phyloP scores from a whole-genome alignment of 495 filamentous ascomycete species.

The Clavariopsis aquatica region DNA sequence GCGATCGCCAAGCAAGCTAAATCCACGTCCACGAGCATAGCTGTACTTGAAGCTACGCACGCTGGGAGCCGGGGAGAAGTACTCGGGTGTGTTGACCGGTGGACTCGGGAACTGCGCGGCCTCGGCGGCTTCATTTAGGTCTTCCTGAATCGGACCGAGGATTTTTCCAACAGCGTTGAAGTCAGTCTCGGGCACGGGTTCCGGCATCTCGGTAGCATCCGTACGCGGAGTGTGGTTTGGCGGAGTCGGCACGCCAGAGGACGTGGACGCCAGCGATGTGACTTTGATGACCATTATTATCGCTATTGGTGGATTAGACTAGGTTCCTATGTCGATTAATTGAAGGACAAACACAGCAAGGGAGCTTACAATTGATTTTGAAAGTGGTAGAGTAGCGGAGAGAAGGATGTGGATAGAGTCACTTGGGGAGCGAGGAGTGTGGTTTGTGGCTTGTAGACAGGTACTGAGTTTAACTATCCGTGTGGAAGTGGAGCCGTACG shows the following conservation, averaged over 20 bases:
- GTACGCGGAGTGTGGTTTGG: constrained; percentile 20
- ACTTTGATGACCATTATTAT: constrained; percentile 10
- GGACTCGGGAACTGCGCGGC: constrained; percentile 25
- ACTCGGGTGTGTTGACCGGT: constrained; percentile 33
- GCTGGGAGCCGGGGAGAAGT: constrained; percentile 18
- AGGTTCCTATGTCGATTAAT: background rate
- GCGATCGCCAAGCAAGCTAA: constrained; percentile 18
- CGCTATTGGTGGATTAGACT: background rate
- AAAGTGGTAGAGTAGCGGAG: too few species aligned
- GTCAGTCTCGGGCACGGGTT: background rate
- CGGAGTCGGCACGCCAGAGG: constrained; percentile 13
- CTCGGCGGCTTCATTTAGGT: constrained; percentile 26
- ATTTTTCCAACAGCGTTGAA: constrained; percentile 18
- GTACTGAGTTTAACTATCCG: too few species aligned
- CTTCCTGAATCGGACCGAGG: constrained; percentile 24
- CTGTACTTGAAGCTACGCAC: constrained; percentile 1
- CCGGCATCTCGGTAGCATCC: constrained; percentile 1
- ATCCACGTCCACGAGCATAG: constrained; percentile 11
- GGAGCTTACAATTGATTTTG: too few species aligned
- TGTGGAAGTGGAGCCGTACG: too few species aligned
- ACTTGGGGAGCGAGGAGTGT: background rate
- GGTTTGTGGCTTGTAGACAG: too few species aligned
- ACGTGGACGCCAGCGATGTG: constrained; percentile 9
- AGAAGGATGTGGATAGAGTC: background rate
- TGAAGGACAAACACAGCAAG: background rate